These are phyloP conservation scores for Colletotrichum salicis DNA, from an alignment of 2,329 filamentous ascomycete genomes.

Conservation along the genomic window DNA sequence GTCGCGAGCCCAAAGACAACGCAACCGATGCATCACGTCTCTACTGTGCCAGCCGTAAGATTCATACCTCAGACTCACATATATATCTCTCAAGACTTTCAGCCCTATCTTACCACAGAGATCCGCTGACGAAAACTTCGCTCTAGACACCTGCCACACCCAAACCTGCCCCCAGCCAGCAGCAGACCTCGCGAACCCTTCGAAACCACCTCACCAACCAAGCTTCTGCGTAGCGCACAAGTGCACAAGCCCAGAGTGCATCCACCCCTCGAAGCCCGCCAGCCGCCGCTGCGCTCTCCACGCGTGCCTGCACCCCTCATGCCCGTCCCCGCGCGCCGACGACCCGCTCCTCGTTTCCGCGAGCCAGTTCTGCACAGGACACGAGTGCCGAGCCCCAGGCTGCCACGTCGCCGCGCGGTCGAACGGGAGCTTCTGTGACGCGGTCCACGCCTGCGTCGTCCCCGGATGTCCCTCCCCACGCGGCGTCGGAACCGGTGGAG, in stretches of 20 bases:
- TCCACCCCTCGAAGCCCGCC: constrained; percentile 16
- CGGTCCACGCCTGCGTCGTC: constrained; percentile 21
- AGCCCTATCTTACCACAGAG: background rate
- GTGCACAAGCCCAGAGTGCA: constrained; percentile 18
- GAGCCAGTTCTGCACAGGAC: constrained; percentile 26
- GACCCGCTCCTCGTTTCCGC: constrained; percentile 20
- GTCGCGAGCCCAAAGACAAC: constrained; percentile 25
- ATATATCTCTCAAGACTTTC: background rate
- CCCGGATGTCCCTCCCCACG: constrained; percentile 19
- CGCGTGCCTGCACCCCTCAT: constrained; percentile 23
- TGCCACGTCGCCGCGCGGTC: constrained; percentile 8
- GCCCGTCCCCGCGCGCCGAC: constrained; percentile 25
- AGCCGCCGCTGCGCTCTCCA: constrained; percentile 32
- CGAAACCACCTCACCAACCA: background rate
- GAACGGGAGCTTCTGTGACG: constrained; percentile 24
- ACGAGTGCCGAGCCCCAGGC: constrained; percentile 18
- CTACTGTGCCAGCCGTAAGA: constrained; percentile 32
- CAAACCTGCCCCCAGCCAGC: constrained; percentile 21
- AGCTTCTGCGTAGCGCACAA: constrained; percentile 30
- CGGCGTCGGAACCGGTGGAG: background rate
- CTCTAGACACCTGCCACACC: constrained; percentile 28
- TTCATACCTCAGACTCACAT: background rate
- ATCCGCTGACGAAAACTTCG: background rate
- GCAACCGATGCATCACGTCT: background rate
- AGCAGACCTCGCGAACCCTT: constrained; percentile 14